Evolutionary conservation across 2,329 filamentous ascomycete genomes (phyloP).

Genomic region (Fusarium udum): DNA sequence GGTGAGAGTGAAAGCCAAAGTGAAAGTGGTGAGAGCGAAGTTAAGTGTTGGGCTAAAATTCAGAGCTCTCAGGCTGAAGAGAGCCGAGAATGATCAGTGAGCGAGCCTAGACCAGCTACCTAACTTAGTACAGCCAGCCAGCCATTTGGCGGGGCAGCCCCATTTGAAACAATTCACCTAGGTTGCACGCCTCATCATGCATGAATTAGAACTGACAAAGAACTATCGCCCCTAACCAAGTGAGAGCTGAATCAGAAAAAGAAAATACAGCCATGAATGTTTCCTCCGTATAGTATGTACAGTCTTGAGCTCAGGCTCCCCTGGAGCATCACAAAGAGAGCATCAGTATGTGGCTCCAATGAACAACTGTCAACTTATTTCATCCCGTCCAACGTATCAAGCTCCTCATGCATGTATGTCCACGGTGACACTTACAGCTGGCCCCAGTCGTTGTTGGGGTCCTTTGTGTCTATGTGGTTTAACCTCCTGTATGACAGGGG

Average conservation of each 20-base stretch:
- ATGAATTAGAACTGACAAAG: slow-evolving; percentile 7
- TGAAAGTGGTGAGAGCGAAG: slow-evolving; percentile 20
- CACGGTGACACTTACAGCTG: slow-evolving; percentile 13
- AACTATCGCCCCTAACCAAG: not conserved
- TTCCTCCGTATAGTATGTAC: not conserved
- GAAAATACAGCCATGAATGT: not conserved
- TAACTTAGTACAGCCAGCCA: not conserved
- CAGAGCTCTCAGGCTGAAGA: slow-evolving; percentile 36
- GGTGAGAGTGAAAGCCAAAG: not conserved
- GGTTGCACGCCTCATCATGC: not conserved
- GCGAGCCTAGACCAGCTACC: slow-evolving; percentile 18
- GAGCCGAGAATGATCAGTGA: slow-evolving; percentile 26
- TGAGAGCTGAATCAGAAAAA: not conserved
- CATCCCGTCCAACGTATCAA: slow-evolving; percentile 5
- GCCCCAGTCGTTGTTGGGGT: slow-evolving; percentile 16
- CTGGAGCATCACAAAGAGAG: not conserved
- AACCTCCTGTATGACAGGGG: slow-evolving; percentile 26
- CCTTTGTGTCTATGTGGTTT: slow-evolving; percentile 18
- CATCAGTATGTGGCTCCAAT: not conserved
- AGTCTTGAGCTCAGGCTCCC: not conserved
- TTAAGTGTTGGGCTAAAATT: slow-evolving; percentile 40
- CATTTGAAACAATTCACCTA: slow-evolving; percentile 29
- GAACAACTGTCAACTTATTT: slow-evolving; percentile 1
- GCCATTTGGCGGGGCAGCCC: slow-evolving; percentile 22
- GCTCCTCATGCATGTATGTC: slow-evolving; percentile 20